Evolutionary conservation across 768 basidiomycete species (phyloP).

Genomic region (Amanita pallidorosea): DNA sequence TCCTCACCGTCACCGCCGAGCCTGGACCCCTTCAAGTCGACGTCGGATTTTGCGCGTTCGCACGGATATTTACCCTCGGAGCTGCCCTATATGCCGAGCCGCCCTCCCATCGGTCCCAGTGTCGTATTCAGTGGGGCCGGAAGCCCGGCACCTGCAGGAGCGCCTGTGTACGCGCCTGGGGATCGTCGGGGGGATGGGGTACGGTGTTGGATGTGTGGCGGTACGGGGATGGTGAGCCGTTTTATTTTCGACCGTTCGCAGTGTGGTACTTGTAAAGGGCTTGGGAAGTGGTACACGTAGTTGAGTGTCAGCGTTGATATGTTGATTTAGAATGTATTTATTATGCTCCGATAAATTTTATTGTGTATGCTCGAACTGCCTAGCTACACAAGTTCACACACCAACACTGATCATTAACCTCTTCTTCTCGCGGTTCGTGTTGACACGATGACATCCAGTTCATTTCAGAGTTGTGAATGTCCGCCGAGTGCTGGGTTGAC

Average conservation of each 20-base stretch:
- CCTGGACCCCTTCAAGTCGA: slow-evolving; percentile 46
- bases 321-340: no score
- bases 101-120: background rate
- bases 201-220: slow-evolving; percentile 56
- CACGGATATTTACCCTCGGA: background rate
- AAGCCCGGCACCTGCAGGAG: slow-evolving; percentile 20
- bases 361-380: no score
- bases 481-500: no score
- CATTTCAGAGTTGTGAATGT: no score
- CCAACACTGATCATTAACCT: no score
- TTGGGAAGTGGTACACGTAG: slow-evolving; percentile 44
- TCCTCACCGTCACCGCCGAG: background rate
- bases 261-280: slow-evolving; percentile 52
- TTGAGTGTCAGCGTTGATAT: background rate
- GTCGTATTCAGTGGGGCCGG: background rate
- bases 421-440: no score
- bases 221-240: slow-evolving; percentile 39
- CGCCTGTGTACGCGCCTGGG: slow-evolving; percentile 46
- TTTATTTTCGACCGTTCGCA: slow-evolving; percentile 41
- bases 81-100: background rate
- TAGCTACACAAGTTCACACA: no score
- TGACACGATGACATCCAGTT: no score
- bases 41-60: slow-evolving; percentile 18
- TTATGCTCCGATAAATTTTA: no score
- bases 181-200: slow-evolving; percentile 63